Base-by-base conservation (phyloP, 2,329 filamentous ascomycete species). In the Colletotrichum godetiae region DNA sequence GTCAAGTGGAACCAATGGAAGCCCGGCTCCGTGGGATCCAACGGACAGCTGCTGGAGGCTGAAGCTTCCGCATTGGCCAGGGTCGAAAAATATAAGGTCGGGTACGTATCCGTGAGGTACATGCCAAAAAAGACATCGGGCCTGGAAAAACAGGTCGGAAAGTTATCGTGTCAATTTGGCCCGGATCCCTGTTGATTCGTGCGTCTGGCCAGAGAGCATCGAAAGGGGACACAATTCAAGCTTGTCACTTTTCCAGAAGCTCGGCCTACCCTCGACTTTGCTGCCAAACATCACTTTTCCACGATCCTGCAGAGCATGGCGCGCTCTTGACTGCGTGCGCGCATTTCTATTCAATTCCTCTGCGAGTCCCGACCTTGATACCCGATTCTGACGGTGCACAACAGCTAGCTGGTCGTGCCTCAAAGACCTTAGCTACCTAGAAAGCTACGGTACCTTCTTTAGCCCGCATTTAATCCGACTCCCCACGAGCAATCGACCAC, bases 101-200 rank as follows among this genome's bases (percentile, higher is more conserved):
- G 37, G 1, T 42, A 42, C 37, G 15, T 7, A 42, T 29, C 4
- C 27, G 37, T 19, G 15, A 13, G 19, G 37, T 15, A 42, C 37
- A 19, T 49, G 42, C 19, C 42, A 35, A 37, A 31, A n/a, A n/a
- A 55, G 15, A 19, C 24, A 4, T 73, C 49, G 49, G 57, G 31
- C 22, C 49, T 67, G 74, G 74, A 75, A 75, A 74, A 75, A 75
- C 74, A 22, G n/a, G 19, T 75, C 74, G 74, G 74, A 75, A 75
- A 67, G 68, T 66, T 67, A 75, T 75, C 74, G 74, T 75, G 74
- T 75, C 74, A 75, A 74, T 75, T 73, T 73, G 70, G 60, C 61
- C 58, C 46, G 52, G 56, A 70, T 62, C 70, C 72, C 72, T 74
- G 68, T 68, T 61, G 70, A 70, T 56, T 70, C 67, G 46, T 66